Base-by-base conservation (phyloP, 2,329 filamentous ascomycete species). In the Berkeleyomyces rouxiae region DNA sequence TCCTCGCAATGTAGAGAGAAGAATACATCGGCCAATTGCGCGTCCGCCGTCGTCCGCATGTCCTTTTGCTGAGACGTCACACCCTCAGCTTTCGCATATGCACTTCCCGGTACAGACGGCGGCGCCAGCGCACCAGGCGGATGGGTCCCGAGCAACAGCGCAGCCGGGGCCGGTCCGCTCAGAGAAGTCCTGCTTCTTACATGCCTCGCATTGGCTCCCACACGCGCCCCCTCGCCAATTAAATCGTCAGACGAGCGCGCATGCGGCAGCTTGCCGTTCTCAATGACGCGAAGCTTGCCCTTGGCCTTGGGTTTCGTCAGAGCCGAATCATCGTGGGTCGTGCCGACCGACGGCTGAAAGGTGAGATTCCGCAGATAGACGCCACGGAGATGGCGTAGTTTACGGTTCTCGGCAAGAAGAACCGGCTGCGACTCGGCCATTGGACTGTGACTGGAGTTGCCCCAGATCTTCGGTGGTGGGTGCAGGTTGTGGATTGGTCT, bases 361-460 rank as follows among this genome's bases (percentile, higher is more conserved):
- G 83, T 84, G 51, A 96, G 78, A 72, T 96, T 96, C 64, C 92
- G 88, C 60, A 96, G 76, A 63, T 88, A 92, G 68, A 97, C 83
- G 67, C 89, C 90, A 69, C 88, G 85, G 3, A 96, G 80, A 76
- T 96, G 91, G 62, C 92, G 85, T 61, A 97, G 79, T 72, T 87
- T 90, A 71, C 90, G 88, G 72, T 96, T 96, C 79, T 93, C 81
- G 16, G 82, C 76, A 39, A 84, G 74, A 66, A 86, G 76, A 49
- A 79, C 76, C 47, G 81, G 79, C 47, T 77, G 74, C 55, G 66
- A 61, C 60, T 68, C 67, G 49, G 67, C 36, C 59, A 63, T 64
- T 58, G 55, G 51, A 23, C 13, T 6, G 46, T 23, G 7, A 46
- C 44, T 43, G 36, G 39, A 4, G 23, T 39, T 31, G 3, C 51